Base-by-base conservation (phyloP, 129 eudicot species). In the Centaurea solstitialis region DNA sequence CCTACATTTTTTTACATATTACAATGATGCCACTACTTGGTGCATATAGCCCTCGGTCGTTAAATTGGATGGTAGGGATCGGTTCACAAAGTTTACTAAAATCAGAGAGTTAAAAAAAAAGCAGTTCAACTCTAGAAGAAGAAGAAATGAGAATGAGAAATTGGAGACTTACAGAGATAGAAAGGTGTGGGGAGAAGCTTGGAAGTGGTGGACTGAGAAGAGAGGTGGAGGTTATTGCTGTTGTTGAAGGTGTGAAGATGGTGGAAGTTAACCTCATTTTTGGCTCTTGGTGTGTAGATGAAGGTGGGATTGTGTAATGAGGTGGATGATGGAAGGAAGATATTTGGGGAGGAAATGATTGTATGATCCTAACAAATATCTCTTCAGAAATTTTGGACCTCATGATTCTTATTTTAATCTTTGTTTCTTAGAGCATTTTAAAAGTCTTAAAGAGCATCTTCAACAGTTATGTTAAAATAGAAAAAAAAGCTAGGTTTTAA, bases 231-330 rank as follows among this genome's bases (percentile, higher is more conserved):
- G 11, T 61, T 61, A 82, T 64, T 61, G 78, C 68, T 39, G 86
- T 40, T 17, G 86, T 40, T 17, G 86, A 83, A 62, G 82, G 74
- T 68, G 73, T 77, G 79, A 78, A 77, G 33, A 71, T 72, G 74
- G 82, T 79, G 9, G 86, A 77, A 57, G 82, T 62, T 33, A 77
- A 67, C 43, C 65, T 76, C 85, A 82, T 81, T n/a, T 69, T 6
- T 76, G 50, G 77, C 6, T 39, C 22, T 67, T 50, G 50, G 18
- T 82, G 81, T 75, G 81, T 59, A 21, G 59, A 47, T 47, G 15
- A 47, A 12, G 12, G 18, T 12, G 12, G 53, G 50, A 41, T 53
- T 40, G n/a, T 26, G 30, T 26, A 26, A 26, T 26, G 30, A 26
- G 30, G 57, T 45, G 57, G 64, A 50, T 12, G n/a, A 15, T 53